Evolutionary conservation across 2,329 filamentous ascomycete genomes (phyloP).

Genomic region (Talaromyces sp.): DNA sequence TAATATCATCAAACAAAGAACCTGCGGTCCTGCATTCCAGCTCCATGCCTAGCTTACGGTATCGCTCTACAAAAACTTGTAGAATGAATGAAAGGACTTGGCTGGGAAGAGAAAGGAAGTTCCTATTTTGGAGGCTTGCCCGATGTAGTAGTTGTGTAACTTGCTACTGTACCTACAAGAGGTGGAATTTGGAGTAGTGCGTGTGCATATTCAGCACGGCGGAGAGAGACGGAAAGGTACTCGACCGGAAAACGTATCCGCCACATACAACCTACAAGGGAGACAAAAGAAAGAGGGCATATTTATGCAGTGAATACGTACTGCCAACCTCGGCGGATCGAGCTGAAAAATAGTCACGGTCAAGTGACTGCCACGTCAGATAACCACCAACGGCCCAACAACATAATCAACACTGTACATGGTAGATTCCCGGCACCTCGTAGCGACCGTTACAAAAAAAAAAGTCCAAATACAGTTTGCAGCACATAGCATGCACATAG

Average conservation of each 20-base stretch:
- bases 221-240: background rate
- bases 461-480: background rate
- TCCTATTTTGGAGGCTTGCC: background rate
- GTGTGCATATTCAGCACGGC: background rate
- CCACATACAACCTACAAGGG: background rate
- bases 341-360: background rate
- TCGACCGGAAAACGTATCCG: background rate
- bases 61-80: background rate
- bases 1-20: background rate
- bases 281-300: background rate
- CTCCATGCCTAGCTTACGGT: background rate
- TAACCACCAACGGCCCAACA: background rate
- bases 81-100: background rate
- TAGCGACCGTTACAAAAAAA: too few relatives aligned
- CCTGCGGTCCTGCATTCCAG: background rate
- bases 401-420: background rate
- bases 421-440: background rate
- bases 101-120: background rate
- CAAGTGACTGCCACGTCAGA: constrained; percentile 5
- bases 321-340: background rate
- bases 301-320: background rate
- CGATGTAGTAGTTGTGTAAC: background rate
- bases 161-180: background rate
- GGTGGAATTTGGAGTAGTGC: background rate
- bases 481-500: background rate